Evolutionary conservation across 2,329 filamentous ascomycete species (phyloP), one percentile per base, ranked within the genome.

Genomic region (Paraphaeosphaeria sporulosa): DNA sequence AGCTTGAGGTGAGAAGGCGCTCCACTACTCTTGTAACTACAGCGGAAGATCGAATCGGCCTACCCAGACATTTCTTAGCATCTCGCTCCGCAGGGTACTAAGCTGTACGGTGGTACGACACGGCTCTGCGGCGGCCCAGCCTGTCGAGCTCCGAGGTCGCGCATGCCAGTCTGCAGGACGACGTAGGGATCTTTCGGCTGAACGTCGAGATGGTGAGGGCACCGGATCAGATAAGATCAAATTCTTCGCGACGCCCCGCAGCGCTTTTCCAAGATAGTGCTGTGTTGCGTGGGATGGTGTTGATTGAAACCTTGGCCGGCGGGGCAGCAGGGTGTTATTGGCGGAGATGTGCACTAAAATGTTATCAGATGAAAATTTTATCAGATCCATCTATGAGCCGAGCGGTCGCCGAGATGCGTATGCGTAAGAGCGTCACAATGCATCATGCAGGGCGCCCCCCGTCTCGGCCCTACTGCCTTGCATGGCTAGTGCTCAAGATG

Each of bases 151-250:
- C 59, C 57, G 62, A 63, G 60, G 61, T 54, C 58, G 61, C 59
- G 61, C 57, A 60, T 60, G 61, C 63, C 59, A 64, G 60, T 50
- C 63, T 61, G 60, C 57, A 48, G 49, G 58, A 47, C 59, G 59
- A 59, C 52, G 55, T 47, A 56, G 55, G 64, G 68, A 62, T 60
- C n/a, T 51, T 54, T 62, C 54, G 68, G 71, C 68, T 72, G 68
- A 71, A 69, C 7, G 32, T n/a, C 27, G 32, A 36, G 49, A 52
- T 52, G 34, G 25, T 52, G 23, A 10, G 21, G 13, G 19, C 69
- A 57, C 62, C 51, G 43, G 61, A 75, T 75, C 73, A 70, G 73
- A 76, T 75, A 72, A 75, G 43, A 66, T 57, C 69, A 65, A 75
- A 67, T 68, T 72, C 73, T 73, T 62, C 54, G 30, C 53, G 17